Base-by-base conservation (phyloP, 768 basidiomycete species). In the Leucocoprinus leucothites region DNA sequence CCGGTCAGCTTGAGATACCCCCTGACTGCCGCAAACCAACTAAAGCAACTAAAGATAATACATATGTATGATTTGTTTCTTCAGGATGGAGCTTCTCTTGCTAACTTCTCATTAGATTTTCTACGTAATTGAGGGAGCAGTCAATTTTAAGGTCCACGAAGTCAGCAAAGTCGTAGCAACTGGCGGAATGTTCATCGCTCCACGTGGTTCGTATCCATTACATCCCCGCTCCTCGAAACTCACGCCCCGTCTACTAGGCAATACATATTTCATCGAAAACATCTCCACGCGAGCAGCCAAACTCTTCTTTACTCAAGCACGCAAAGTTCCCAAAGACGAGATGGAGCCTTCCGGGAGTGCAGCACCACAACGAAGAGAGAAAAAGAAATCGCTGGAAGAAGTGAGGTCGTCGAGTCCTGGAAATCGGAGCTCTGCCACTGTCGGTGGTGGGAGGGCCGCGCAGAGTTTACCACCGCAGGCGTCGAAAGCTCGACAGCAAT, bases 241-340 rank as follows among this genome's bases (percentile, higher is more conserved):
- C 31, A 24, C n/a, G 34, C 3, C 42, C 9, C 38, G 21, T 50
- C 18, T 26, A 25, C 1, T 60, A 94, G 94, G 94, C 18, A 98
- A 98, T 68, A 82, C 81, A 8, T 98, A 98, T 67, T 83, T 84
- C 56, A 92, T 98, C 63, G 82, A 90, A 64, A 98, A 98, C 71
- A 86, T 97, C 19, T 81, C 79, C 18, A 80, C 87, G 46, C 84
- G 89, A 34, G 85, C 89, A 47, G 92, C 87, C 19, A 84, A 81
- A 63, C 70, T 98, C 7, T 97, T 96, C 74, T 98, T 98, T 72
- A 87, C 93, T 0, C 96, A 98, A 72, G 91, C 91, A n/a, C 73
- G 79, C 25, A 79, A 78, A 58, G 66, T 76, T 16, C 64, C 67
- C 62, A 64, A 56, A 44, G 45, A 48, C 3, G 66, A 64, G 11